Evolutionary conservation across 1,284 basidiomycete genomes (phyloP).

Genomic region (Marasmius oreades): DNA sequence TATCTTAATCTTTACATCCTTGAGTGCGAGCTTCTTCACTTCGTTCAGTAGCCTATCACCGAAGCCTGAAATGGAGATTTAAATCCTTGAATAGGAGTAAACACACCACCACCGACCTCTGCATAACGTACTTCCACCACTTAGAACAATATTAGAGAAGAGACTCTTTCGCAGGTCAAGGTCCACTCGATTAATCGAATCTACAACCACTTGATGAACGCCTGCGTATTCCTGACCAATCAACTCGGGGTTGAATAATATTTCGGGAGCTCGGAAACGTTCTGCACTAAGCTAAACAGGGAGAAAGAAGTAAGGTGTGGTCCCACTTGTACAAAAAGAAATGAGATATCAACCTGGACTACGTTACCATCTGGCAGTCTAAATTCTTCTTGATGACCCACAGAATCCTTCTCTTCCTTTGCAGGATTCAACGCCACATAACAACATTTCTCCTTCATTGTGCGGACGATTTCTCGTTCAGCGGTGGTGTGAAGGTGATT

Average conservation of each 20-base stretch:
- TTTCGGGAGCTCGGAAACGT: slow-evolving; percentile 96
- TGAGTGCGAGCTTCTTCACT: slow-evolving; percentile 94
- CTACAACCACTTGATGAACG: slow-evolving; percentile 93
- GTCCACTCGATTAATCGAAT: slow-evolving; percentile 84
- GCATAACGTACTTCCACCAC: slow-evolving; percentile 94
- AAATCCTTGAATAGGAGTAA: slow-evolving; percentile 7
- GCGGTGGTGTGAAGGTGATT: slow-evolving; percentile 96
- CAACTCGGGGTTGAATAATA: slow-evolving; percentile 96
- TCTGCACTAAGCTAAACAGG: slow-evolving; percentile 82
- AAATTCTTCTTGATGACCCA: slow-evolving; percentile 84
- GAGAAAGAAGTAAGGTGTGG: slow-evolving; percentile 1
- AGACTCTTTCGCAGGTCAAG: slow-evolving; percentile 92
- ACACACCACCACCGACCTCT: slow-evolving; percentile 54
- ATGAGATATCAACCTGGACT: slow-evolving; percentile 62
- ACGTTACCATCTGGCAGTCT: slow-evolving; percentile 93
- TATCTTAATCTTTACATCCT: slow-evolving; percentile 99
- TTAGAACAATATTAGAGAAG: slow-evolving; percentile 96
- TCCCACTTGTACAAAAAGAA: slow-evolving; percentile 7
- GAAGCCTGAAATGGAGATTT: slow-evolving; percentile 60
- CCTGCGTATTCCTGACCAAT: slow-evolving; percentile 96
- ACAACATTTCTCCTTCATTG: slow-evolving; percentile 98
- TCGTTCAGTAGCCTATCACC: slow-evolving; percentile 95
- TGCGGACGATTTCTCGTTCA: slow-evolving; percentile 94
- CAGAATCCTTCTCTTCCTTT: slow-evolving; percentile 93
- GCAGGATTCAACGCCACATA: slow-evolving; percentile 89